Base-by-base conservation (phyloP, 2,329 filamentous ascomycete species). In the Sporothrix pallida region DNA sequence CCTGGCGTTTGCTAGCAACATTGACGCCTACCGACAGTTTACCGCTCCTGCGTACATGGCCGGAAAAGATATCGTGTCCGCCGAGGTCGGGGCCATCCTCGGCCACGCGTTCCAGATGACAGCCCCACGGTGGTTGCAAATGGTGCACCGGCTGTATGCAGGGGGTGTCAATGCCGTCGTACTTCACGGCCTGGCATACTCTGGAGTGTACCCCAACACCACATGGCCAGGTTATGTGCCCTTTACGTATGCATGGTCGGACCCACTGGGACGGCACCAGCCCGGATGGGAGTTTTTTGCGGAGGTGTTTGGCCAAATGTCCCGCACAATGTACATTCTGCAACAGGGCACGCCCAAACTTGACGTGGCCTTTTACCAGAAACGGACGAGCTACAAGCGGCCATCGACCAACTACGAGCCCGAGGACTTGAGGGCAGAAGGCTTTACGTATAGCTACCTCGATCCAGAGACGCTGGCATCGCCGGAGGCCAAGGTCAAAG, bases 331-430 rank as follows among this genome's bases (percentile, higher is more conserved):
- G 67, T 54, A 54, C 26, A 0, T 69, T 0, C 6, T 69, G 17
- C 67, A 42, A 9, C 67, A 69, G 17, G 67, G 67, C 17, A 17
- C 15, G 3, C 26, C 26, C 48, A 31, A 52, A 26, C 13, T 54
- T 23, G 67, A 69, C 48, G 31, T 56, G 26, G 67, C 48, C 15
- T 56, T 69, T 42, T 69, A 69, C 67, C 67, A 69, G 67, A 54
- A 69, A 9, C 67, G 48, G 2, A 69, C 67, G 2, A 54, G 7
- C 48, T 69, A 69, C 26, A 13, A 17, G 26, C 26, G 23, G 10
- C 67, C 67, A 1, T 13, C 23, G 4, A 69, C 67, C 1, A 50
- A 50, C 48, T 69, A 69, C 15, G 48, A 12, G 48, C 48, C 26
- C 15, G 46, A 37, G 0, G 67, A 69, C 17, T 26, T 69, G 17